Conservation (phyloP, 441 rosid genomes). For the Brassica balearica region DNA sequence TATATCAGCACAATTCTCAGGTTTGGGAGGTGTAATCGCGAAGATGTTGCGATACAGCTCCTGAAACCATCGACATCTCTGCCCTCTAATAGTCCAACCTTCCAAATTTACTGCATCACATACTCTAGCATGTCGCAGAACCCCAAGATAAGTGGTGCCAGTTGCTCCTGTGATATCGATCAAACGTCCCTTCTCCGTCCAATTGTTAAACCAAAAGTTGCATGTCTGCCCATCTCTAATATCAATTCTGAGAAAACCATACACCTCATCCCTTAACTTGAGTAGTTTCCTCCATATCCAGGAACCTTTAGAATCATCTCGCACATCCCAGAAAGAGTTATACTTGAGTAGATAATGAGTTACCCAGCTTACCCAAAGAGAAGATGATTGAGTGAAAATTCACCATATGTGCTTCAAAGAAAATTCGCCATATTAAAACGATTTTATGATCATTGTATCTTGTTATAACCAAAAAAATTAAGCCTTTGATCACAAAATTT, state of each 20-base stretch:
- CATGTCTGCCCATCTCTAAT: background rate
- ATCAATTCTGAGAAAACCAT: background rate
- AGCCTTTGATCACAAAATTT: too few species aligned
- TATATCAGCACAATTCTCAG: too few species aligned
- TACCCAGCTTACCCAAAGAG: background rate
- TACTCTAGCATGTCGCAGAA: background rate
- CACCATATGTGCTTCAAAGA: too few species aligned
- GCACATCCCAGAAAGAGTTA: background rate
- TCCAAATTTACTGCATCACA: background rate
- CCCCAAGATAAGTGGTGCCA: background rate
- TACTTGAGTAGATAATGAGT: background rate
- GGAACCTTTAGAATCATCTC: background rate
- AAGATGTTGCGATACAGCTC: too few species aligned
- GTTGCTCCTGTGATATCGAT: background rate
- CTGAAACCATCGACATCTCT: too few species aligned
- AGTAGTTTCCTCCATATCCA: background rate
- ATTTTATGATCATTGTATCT: too few species aligned
- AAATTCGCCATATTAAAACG: too few species aligned
- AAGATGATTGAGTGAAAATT: background rate
- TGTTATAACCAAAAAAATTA: too few species aligned
- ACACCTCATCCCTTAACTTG: background rate
- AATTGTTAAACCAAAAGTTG: background rate
- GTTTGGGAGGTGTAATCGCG: too few species aligned
- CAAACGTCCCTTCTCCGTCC: background rate
- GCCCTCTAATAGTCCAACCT: too few species aligned